Percentiles rank a stretch among this genome's conserved stretches.
phyloP scores from a whole-genome alignment of 2,329 filamentous ascomycete genomes.

The Cytospora piceicola region DNA sequence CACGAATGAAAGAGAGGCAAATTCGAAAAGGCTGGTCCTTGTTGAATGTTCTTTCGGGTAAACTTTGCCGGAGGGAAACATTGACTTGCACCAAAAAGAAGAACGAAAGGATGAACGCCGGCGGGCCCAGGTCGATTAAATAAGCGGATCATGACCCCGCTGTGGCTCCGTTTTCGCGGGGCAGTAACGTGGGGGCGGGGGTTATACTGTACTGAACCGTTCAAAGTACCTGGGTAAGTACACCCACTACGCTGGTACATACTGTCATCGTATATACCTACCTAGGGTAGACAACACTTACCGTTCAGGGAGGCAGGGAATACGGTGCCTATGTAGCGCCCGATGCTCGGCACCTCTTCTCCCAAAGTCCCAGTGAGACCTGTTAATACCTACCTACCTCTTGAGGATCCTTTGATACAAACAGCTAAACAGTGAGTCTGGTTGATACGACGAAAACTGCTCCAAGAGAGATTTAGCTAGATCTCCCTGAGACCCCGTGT shows the following conservation, averaged over 20 bases:
- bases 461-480: too few relatives aligned
- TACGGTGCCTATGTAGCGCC: too few relatives aligned
- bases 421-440: not conserved
- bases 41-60: conserved; percentile 1
- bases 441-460: not conserved
- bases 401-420: too few relatives aligned
- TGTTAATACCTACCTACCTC: not conserved
- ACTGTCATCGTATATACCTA: too few relatives aligned
- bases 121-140: not conserved
- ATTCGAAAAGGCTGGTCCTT: not conserved
- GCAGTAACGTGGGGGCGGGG: conserved; percentile 17
- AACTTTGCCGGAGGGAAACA: not conserved
- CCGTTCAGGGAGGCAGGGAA: not conserved
- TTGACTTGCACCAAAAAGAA: too few relatives aligned
- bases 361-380: conserved; percentile 5
- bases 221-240: too few relatives aligned
- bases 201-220: not conserved
- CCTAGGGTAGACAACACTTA: too few relatives aligned
- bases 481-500: not conserved
- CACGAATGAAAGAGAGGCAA: conserved; percentile 22
- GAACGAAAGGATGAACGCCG: too few relatives aligned
- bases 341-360: conserved; percentile 27
- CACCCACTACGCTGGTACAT: too few relatives aligned
- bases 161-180: conserved; percentile 6
- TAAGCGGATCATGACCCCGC: not conserved